phyloP scores from a whole-genome alignment of 331 rosid genomes.

The Phaseolus coccineus region DNA sequence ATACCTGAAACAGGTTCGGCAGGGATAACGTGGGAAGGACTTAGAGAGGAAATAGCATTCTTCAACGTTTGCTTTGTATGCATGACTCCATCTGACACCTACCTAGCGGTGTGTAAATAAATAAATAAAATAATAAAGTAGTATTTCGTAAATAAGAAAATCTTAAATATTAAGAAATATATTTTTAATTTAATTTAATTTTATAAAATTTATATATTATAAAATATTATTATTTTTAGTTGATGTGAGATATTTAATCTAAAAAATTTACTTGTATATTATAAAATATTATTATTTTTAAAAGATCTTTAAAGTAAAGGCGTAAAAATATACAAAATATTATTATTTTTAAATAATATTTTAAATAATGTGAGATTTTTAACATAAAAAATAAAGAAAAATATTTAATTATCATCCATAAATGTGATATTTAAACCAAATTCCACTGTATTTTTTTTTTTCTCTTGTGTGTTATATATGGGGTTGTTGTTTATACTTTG shows the following conservation, averaged over 20 bases:
- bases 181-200: too few relatives aligned
- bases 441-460: constrained; percentile 16
- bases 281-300: too few relatives aligned
- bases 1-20: background rate
- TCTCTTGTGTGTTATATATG: background rate
- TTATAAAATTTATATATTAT: too few relatives aligned
- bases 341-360: too few relatives aligned
- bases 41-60: background rate
- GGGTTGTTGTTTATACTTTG: background rate
- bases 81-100: constrained; percentile 26
- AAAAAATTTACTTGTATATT: too few relatives aligned
- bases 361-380: too few relatives aligned
- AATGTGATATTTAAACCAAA: constrained; percentile 36
- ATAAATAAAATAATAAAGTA: background rate
- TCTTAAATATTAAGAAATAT: too few relatives aligned
- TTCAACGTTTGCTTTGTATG: constrained; percentile 7
- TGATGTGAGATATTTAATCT: too few relatives aligned
- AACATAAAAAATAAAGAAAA: background rate
- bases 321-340: too few relatives aligned
- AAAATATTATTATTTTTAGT: too few relatives aligned
- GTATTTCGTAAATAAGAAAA: too few relatives aligned
- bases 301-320: too few relatives aligned
- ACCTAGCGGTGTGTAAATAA: background rate
- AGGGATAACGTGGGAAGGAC: constrained; percentile 36
- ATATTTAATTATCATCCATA: constrained; percentile 5